Conservation (phyloP, 1,284 basidiomycete genomes). For the Malassezia sp. region DNA sequence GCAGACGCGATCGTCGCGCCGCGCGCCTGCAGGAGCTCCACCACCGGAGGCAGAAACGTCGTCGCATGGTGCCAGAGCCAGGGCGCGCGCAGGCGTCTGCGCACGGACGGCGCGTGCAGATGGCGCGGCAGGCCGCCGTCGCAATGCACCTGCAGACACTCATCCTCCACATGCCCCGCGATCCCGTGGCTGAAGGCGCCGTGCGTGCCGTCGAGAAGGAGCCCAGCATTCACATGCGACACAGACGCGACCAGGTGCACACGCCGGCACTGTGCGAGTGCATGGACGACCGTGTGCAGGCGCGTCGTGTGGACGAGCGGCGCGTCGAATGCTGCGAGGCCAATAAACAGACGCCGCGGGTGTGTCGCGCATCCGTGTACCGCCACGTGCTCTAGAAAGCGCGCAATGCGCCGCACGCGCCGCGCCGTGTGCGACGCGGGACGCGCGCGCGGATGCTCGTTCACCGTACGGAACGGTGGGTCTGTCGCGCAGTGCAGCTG, state of each 20-base stretch:
- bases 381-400: background rate
- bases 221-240: slow-evolving; percentile 13
- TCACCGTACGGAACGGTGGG: too few species aligned
- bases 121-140: background rate
- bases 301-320: slow-evolving; percentile 10
- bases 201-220: slow-evolving; percentile 5
- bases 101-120: background rate
- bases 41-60: slow-evolving; percentile 13
- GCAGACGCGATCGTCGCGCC: slow-evolving; percentile 5
- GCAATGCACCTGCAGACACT: background rate
- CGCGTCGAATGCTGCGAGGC: slow-evolving; percentile 11
- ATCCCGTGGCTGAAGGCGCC: slow-evolving; percentile 12
- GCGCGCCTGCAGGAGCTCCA: slow-evolving; percentile 15
- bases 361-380: background rate
- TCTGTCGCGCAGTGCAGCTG: background rate
- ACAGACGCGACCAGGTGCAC: slow-evolving; percentile 11
- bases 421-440: slow-evolving; percentile 7
- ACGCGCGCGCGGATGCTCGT: background rate
- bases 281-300: slow-evolving; percentile 14
- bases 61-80: slow-evolving; percentile 17
- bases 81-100: slow-evolving; percentile 6
- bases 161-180: slow-evolving; percentile 6
- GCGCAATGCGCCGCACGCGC: slow-evolving; percentile 5
- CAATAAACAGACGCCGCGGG: slow-evolving; percentile 9
- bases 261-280: slow-evolving; percentile 8